These are phyloP conservation scores for Saturnispora mendoncae DNA, from an alignment of 805 yeast species.

Conservation along the genomic window DNA sequence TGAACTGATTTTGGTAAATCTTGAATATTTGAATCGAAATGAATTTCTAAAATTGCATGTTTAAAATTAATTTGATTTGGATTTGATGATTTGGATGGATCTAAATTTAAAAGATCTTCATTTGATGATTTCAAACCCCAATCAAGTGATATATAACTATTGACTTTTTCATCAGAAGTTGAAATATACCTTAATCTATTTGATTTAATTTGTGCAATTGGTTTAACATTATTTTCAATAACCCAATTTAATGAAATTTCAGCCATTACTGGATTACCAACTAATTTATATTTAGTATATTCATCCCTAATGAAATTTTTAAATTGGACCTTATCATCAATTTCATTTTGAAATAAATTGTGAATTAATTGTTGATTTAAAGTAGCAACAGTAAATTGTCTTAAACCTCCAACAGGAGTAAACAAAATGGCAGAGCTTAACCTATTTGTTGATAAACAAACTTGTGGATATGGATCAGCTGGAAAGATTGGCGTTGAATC, in stretches of 20 bases:
- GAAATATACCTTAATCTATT: slow-evolving; percentile 25
- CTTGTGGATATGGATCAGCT: slow-evolving; percentile 15
- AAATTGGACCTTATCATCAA: slow-evolving; percentile 4
- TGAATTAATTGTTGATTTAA: slow-evolving; percentile 18
- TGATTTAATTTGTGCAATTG: slow-evolving; percentile 22
- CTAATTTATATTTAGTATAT: slow-evolving; percentile 19
- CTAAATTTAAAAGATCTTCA: slow-evolving; percentile 2
- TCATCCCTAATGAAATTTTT: slow-evolving; percentile 14
- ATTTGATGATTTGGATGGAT: slow-evolving; percentile 6
- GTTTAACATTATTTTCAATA: slow-evolving; percentile 23
- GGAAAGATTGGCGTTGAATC: slow-evolving; percentile 6
- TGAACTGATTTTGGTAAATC: slow-evolving; percentile 31
- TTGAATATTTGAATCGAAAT: slow-evolving; percentile 33
- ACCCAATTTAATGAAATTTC: slow-evolving; percentile 28
- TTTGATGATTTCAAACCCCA: slow-evolving; percentile 18
- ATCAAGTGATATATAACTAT: slow-evolving; percentile 27
- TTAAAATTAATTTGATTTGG: slow-evolving; percentile 31
- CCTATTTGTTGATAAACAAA: slow-evolving; percentile 15
- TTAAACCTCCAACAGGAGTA: slow-evolving; percentile 35
- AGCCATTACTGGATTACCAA: slow-evolving; percentile 27
- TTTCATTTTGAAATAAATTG: slow-evolving; percentile 14
- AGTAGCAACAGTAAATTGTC: slow-evolving; percentile 30
- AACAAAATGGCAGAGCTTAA: slow-evolving; percentile 24
- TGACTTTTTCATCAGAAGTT: slow-evolving; percentile 16
- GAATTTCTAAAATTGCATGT: slow-evolving; percentile 39